Evolutionary conservation across 176 grass and related monocot genomes (phyloP), one percentile per base, ranked within the genome.

Genomic region (Avena atlantica): DNA sequence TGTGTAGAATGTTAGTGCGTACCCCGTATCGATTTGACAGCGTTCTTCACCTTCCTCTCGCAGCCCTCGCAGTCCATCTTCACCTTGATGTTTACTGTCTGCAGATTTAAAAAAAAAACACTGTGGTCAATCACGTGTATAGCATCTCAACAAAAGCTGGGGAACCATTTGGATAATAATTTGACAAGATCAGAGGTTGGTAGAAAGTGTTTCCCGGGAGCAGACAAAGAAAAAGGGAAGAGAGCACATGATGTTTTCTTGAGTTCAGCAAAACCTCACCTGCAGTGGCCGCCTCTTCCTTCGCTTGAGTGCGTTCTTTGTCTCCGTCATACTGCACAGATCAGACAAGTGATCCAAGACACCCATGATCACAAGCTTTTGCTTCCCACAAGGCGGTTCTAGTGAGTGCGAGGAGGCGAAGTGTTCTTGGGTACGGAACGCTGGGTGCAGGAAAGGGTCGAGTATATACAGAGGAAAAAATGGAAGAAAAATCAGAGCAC

Each of bases 31-130:
- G 89, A 91, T 45, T 67, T 89, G 14, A 91, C 87, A 9, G 89
- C 95, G 62, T 87, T 84, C 88, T 76, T 91, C 45, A 97, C 92
- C 80, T 76, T 94, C 74, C 91, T 87, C 76, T 95, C 95, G 73
- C 95, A 97, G 9, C 95, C 95, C 14, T 97, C 95, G 59, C 92
- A 95, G 88, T 97, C 95, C 89, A 97, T 95, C 85, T 94, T 94
- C 85, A 97, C 92, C 91, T 91, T 95, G 67, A 95, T 85, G 49
- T 97, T 86, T 9, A 97, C 92, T 1, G 92, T 97, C 95, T 97
- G 83, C 72, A 40, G 14, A 34, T 65, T 3, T 34, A 77, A 49
- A 72, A 1, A 72, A 1, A 21, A 13, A 71, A 3, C 10, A 51
- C 69, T 21, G 52, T 48, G 53, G 47, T 49, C 77, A 24, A 47